Conservation (phyloP, 2,329 filamentous ascomycete species). For the Fonsecaea pugnacius region DNA sequence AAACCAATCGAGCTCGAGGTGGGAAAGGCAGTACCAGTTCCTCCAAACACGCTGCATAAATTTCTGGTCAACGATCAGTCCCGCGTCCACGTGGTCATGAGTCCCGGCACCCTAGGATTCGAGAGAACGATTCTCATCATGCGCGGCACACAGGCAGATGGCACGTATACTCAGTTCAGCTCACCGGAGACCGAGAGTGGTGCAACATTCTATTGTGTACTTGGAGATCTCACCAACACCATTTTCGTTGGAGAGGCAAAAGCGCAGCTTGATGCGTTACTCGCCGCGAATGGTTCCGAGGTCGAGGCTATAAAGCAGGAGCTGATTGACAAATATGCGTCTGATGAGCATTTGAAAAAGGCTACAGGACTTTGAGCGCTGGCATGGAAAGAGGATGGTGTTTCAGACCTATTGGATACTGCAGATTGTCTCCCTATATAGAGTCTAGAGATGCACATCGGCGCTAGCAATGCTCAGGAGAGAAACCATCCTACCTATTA, state of each 20-base stretch:
- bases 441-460: too few species aligned
- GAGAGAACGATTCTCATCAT: slow-evolving; percentile 24
- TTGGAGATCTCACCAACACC: slow-evolving; percentile 22
- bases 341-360: slow-evolving; percentile 14
- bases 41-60: slow-evolving; percentile 8
- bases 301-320: slow-evolving; percentile 16
- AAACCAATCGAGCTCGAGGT: slow-evolving; percentile 10
- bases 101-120: slow-evolving; percentile 23
- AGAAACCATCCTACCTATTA: too few species aligned
- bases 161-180: slow-evolving; percentile 14
- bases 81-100: slow-evolving; percentile 41
- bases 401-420: not conserved
- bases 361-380: slow-evolving; percentile 10
- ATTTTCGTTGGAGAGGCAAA: slow-evolving; percentile 17
- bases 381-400: not conserved
- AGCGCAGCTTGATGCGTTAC: slow-evolving; percentile 4
- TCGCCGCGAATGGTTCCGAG: slow-evolving; percentile 8
- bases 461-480: too few species aligned
- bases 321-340: slow-evolving; percentile 16
- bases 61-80: slow-evolving; percentile 34
- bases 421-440: not conserved
- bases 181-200: slow-evolving; percentile 9
- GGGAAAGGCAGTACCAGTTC: slow-evolving; percentile 10
- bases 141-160: slow-evolving; percentile 15
- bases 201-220: slow-evolving; percentile 15